These are phyloP conservation scores for Lipomyces spencermartinsiae DNA, from an alignment of 805 yeast species.

Conservation along the genomic window DNA sequence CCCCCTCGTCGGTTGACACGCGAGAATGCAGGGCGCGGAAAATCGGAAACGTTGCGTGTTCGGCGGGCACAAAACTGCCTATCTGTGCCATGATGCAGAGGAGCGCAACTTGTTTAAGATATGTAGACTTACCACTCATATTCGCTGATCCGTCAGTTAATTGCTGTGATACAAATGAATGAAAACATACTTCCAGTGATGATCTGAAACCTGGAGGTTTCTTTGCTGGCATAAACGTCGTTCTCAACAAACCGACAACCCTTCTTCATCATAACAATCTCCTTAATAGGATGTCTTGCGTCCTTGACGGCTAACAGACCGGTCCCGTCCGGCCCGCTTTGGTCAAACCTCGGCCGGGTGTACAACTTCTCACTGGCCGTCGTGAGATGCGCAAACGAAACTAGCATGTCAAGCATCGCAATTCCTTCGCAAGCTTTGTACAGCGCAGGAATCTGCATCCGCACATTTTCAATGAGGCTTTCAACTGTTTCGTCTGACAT, in stretches of 20 bases:
- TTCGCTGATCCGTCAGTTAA: slow-evolving; percentile 48
- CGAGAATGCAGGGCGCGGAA: slow-evolving; percentile 22
- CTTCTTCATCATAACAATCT: slow-evolving; percentile 36
- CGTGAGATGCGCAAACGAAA: slow-evolving; percentile 41
- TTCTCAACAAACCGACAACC: slow-evolving; percentile 49
- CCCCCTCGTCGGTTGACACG: slow-evolving; percentile 25
- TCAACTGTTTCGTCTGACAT: slow-evolving; percentile 53
- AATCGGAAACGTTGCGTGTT: slow-evolving; percentile 40
- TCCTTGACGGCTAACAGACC: slow-evolving; percentile 42
- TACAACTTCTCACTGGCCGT: slow-evolving; percentile 25
- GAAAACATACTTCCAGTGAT: slow-evolving; percentile 53
- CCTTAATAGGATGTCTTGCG: slow-evolving; percentile 55
- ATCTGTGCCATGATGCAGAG: slow-evolving; percentile 61
- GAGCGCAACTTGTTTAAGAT: slow-evolving; percentile 59
- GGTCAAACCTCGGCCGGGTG: slow-evolving; percentile 23
- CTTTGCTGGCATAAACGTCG: slow-evolving; percentile 48
- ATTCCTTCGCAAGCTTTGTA: slow-evolving; percentile 55
- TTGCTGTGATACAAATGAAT: background rate
- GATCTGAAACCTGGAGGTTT: slow-evolving; percentile 53
- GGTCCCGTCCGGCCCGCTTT: slow-evolving; percentile 3
- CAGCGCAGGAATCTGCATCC: slow-evolving; percentile 46
- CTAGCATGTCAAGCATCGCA: slow-evolving; percentile 51
- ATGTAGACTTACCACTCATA: slow-evolving; percentile 69
- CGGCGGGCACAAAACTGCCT: slow-evolving; percentile 52
- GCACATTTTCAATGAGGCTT: slow-evolving; percentile 43